Evolutionary conservation across 2,329 filamentous ascomycete species (phyloP), one percentile per base, ranked within the genome.

Genomic region (Xylariaceae sp.): DNA sequence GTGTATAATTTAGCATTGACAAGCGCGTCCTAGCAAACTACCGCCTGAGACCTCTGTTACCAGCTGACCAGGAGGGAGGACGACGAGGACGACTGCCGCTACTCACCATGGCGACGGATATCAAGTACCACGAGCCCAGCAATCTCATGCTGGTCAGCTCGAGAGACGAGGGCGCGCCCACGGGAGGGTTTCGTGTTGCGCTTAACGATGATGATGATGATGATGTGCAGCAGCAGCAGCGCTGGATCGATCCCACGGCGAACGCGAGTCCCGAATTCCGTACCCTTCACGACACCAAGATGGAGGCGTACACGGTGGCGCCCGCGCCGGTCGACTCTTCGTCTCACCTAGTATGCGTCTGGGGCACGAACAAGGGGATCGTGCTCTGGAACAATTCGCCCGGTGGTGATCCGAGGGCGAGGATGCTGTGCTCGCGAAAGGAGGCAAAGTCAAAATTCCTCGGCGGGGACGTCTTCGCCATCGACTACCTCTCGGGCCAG

Each of bases 291-390:
- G 21, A 24, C 11, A 6, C 21, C 21, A 24, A 24, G 7, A 24
- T 24, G 21, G 58, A 59, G n/a, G 64, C 65, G 14, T 65, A 54
- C 31, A 44, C 44, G 21, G 23, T 59, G 1, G 48, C 65, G 1
- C 55, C 68, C 0, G 69, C 69, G 0, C 68, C 69, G n/a, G n/a
- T n/a, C n/a, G n/a, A n/a, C n/a, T n/a, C 0, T 35, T 59, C 0
- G 55, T 56, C 23, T 66, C 67, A 4, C 44, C 59, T 21, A 2
- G 48, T 68, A 27, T 75, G 70, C 52, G 58, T 70, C 4, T 54
- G 74, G 30, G 74, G 71, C 30, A 70, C 72, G 1, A 69, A 60
- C 47, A 52, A 55, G 2, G 74, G 73, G n/a, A 59, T 78, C 5
- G 38, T 71, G 9, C 52, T 57, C 14, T 56, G n/a, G n/a, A n/a